These are phyloP conservation scores for Selenicereus undatus DNA, from an alignment of 148 eudicot genomes.

Conservation along the genomic window DNA sequence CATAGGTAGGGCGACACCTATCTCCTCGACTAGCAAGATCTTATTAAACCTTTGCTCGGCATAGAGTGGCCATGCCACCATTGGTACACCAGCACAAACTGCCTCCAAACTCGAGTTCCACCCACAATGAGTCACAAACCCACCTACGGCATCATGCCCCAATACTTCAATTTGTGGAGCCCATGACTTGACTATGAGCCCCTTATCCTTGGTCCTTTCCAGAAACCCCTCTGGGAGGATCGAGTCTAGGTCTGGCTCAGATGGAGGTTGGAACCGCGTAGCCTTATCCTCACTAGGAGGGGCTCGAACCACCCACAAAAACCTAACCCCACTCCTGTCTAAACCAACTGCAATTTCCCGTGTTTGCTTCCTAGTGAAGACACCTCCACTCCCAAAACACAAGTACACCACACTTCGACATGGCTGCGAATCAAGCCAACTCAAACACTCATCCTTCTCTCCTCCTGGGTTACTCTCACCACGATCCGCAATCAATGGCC, in stretches of 20 bases:
- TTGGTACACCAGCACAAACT: conserved; percentile 26
- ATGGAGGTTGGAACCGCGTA: conserved; percentile 17
- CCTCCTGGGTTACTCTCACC: neutral
- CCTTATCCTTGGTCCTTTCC: conserved; percentile 36
- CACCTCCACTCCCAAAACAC: conserved; percentile 41
- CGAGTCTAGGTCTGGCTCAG: conserved; percentile 31
- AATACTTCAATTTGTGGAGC: conserved; percentile 41
- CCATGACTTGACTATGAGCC: conserved; percentile 48
- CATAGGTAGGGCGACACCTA: conserved; percentile 29
- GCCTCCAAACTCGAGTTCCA: conserved; percentile 43
- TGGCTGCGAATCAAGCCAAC: conserved; percentile 42
- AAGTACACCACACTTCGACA: conserved; percentile 38
- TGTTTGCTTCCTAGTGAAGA: conserved; percentile 29
- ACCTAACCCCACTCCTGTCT: conserved; percentile 39
- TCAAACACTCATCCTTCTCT: conserved; percentile 33
- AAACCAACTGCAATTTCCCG: conserved; percentile 39
- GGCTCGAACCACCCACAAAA: conserved; percentile 49
- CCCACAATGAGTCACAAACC: conserved; percentile 54
- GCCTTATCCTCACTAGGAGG: conserved; percentile 26
- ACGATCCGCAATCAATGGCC: conserved; percentile 32
- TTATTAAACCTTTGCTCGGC: conserved; percentile 36
- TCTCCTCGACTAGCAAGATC: conserved; percentile 31
- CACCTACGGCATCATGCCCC: conserved; percentile 41
- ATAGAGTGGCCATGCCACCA: conserved; percentile 44
- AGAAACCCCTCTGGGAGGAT: conserved; percentile 41